Base-by-base conservation (phyloP, 176 grass and related monocot species). In the Themeda triandra region DNA sequence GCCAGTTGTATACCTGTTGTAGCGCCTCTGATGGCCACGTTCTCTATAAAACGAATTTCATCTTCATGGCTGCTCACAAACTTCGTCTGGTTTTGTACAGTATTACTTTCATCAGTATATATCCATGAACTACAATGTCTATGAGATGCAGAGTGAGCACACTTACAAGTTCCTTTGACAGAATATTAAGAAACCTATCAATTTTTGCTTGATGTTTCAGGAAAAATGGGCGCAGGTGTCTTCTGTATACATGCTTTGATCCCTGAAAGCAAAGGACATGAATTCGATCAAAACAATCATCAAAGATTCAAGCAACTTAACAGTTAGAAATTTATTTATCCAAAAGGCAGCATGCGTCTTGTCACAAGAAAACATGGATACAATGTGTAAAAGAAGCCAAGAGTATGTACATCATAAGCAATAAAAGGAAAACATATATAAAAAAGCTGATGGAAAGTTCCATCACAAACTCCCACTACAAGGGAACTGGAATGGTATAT, bases 201-300 rank as follows among this genome's bases (percentile, higher is more conserved):
- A 99, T 80, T 92, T 81, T 94, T 76, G 80, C 86, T 92, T 99
- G 97, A 88, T 92, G 93, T 75, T 94, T 94, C 75, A 81, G 71
- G 64, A 99, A 88, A 86, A 96, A 94, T 9, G 89, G 93, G 1
- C 87, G 82, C 78, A 96, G n/a, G 82, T 99, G 75, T 60, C 63
- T 93, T 76, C 67, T 83, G 88, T 99, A 99, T 41, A 96, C 46
- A 76, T 96, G 81, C 86, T 95, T 96, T 88, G 97, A 91, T 74
- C 97, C 97, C 97, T 99, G 86, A 45, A 88, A 73, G 54, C 23
- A 54, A 80, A 27, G 4, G 48, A 2, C 48, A 63, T 32, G 14
- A 66, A 77, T 73, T 78, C 27, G 31, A 73, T 28, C 21, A 2
- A n/a, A 78, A 8, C 10, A 32, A 39, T 73, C 21, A 58, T 75